Conservation (phyloP, 495 filamentous ascomycete genomes). For the Aspergillus coremiiformis region DNA sequence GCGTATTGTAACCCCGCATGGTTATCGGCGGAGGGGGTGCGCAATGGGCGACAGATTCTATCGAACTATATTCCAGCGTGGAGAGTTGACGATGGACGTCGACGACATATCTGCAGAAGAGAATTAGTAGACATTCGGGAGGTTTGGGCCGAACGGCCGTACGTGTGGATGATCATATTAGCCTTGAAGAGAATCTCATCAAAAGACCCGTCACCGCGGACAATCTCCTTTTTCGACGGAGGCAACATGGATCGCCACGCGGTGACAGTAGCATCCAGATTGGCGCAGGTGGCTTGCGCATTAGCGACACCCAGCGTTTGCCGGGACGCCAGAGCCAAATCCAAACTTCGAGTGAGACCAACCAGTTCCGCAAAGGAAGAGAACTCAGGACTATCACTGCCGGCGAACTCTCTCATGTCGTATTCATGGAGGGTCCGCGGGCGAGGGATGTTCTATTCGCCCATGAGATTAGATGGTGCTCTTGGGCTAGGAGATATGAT, state of each 20-base stretch:
- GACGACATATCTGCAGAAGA: slow-evolving; percentile 9
- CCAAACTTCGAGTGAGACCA: slow-evolving; percentile 12
- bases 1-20: slow-evolving; percentile 3
- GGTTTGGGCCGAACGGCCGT: background rate
- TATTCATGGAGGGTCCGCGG: slow-evolving; percentile 13
- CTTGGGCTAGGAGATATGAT: no score
- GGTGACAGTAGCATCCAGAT: slow-evolving; percentile 8
- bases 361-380: slow-evolving; percentile 17
- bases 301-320: slow-evolving; percentile 1
- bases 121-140: background rate
- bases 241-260: slow-evolving; percentile 15
- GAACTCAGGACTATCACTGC: slow-evolving; percentile 8
- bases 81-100: no score
- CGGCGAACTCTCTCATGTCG: slow-evolving; percentile 15
- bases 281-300: slow-evolving; percentile 7
- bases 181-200: slow-evolving; percentile 21
- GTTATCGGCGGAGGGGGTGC: slow-evolving; percentile 9
- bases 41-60: slow-evolving; percentile 14
- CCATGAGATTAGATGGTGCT: background rate
- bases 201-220: slow-evolving; percentile 12
- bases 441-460: slow-evolving; percentile 9
- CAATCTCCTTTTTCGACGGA: slow-evolving; percentile 8
- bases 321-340: slow-evolving; percentile 7
- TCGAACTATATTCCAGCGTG: slow-evolving; percentile 6
- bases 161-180: slow-evolving; percentile 18